Percentiles rank a stretch among this genome's conserved stretches.
Evolutionary conservation across 2,329 filamentous ascomycete species (phyloP).

Genomic region (Alternaria sp.): DNA sequence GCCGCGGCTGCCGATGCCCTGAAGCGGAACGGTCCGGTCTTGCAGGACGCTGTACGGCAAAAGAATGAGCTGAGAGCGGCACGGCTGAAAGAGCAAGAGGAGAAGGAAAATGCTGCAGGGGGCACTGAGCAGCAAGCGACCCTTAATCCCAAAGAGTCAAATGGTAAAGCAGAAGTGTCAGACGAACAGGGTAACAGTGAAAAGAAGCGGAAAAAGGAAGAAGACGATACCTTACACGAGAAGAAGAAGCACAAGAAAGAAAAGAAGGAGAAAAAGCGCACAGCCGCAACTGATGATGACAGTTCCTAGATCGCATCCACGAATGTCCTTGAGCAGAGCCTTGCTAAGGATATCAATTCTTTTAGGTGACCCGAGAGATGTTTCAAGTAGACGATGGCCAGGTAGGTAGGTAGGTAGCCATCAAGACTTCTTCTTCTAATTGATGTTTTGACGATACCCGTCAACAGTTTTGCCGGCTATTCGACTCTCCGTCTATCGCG

Average conservation of each 20-base stretch:
- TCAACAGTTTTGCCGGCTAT: neutral
- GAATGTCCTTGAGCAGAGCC: neutral
- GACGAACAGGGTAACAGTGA: neutral
- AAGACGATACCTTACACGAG: constrained; percentile 3
- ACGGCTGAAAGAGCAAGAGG: constrained; percentile 25
- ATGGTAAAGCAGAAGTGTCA: constrained; percentile 15
- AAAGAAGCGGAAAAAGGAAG: constrained; percentile 20
- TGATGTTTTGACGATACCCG: neutral
- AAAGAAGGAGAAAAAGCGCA: constrained; percentile 18
- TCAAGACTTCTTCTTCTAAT: neutral
- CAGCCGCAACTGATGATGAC: constrained; percentile 10
- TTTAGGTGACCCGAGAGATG: no score
- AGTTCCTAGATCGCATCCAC: neutral
- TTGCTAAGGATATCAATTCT: neutral
- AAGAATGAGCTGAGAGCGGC: constrained; percentile 33
- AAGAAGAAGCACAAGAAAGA: constrained; percentile 25
- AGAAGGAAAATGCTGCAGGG: constrained; percentile 20
- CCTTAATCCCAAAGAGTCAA: constrained; percentile 28
- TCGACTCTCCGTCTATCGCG: neutral
- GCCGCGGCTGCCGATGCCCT: constrained; percentile 72
- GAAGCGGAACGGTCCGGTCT: constrained; percentile 50
- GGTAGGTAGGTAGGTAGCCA: constrained; percentile 17
- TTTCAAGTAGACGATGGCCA: neutral
- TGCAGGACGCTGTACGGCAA: constrained; percentile 26
- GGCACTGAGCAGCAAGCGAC: constrained; percentile 12